These are phyloP conservation scores for Dryas octopetala DNA, from an alignment of 306 rosid species.

Conservation along the genomic window DNA sequence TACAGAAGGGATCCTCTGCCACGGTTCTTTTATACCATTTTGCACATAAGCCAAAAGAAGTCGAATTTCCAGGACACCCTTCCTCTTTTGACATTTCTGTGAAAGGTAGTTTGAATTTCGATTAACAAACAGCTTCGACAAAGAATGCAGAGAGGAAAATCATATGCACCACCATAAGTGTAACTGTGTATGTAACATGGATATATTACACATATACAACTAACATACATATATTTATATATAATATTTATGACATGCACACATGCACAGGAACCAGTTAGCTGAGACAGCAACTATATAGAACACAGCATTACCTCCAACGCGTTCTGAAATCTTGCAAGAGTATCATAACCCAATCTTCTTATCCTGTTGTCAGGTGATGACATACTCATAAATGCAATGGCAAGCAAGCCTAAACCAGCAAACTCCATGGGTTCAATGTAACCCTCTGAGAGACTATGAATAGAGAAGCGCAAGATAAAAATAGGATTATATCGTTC, in stretches of 20 bases:
- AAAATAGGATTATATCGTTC: slow-evolving; percentile 75
- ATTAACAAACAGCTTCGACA: slow-evolving; percentile 28
- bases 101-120: slow-evolving; percentile 24
- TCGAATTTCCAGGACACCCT: slow-evolving; percentile 61
- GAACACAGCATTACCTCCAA: slow-evolving; percentile 55
- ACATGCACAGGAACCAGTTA: not conserved
- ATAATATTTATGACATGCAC: not conserved
- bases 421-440: slow-evolving; percentile 86
- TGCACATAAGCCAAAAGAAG: slow-evolving; percentile 67
- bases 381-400: slow-evolving; percentile 79
- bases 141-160: not conserved
- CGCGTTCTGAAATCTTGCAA: slow-evolving; percentile 50
- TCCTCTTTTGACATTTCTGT: slow-evolving; percentile 80
- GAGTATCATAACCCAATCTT: slow-evolving; percentile 67
- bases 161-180: not conserved
- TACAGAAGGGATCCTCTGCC: slow-evolving; percentile 82
- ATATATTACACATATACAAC: no score
- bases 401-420: slow-evolving; percentile 80
- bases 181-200: no score
- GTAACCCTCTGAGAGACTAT: slow-evolving; percentile 56
- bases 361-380: slow-evolving; percentile 66
- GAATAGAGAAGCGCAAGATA: slow-evolving; percentile 77
- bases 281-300: not conserved
- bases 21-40: slow-evolving; percentile 74
- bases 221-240: not conserved